Evolutionary conservation across 2,329 filamentous ascomycete genomes (phyloP).

Genomic region (Emergomyces orientalis): DNA sequence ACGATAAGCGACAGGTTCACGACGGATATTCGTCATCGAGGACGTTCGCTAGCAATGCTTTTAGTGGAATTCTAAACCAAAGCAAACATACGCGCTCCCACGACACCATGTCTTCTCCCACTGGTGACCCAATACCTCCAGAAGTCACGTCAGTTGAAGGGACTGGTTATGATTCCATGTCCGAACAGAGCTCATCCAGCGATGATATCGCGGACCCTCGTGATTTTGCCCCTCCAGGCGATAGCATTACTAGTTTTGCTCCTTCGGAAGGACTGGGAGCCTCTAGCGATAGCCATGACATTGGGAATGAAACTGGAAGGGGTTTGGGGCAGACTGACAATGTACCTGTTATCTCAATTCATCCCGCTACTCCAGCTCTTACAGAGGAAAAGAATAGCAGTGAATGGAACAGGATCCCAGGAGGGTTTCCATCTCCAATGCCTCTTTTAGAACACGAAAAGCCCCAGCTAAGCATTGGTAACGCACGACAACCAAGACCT

Average conservation of each 20-base stretch:
- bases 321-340: conserved; percentile 11
- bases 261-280: conserved; percentile 9
- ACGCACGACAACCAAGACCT: background rate
- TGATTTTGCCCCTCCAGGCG: background rate
- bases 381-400: conserved; percentile 31
- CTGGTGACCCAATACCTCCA: conserved; percentile 58
- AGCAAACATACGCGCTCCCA: background rate
- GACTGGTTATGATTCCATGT: conserved; percentile 54
- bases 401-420: conserved; percentile 47
- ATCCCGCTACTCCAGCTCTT: conserved; percentile 40
- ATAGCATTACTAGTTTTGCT: background rate
- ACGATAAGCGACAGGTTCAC: background rate
- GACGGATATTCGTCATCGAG: conserved; percentile 30
- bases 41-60: conserved; percentile 30
- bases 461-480: background rate
- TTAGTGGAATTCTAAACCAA: conserved; percentile 23
- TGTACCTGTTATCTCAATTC: conserved; percentile 39
- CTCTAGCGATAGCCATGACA: conserved; percentile 6
- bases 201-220: conserved; percentile 26
- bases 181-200: conserved; percentile 36
- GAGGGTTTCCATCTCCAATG: conserved; percentile 43
- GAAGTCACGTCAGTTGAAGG: conserved; percentile 62
- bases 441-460: background rate
- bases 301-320: background rate
- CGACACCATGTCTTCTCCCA: conserved; percentile 15